Evolutionary conservation across 495 filamentous ascomycete genomes (phyloP), one percentile per base, ranked within the genome.

Genomic region (Penicillium antarcticum): DNA sequence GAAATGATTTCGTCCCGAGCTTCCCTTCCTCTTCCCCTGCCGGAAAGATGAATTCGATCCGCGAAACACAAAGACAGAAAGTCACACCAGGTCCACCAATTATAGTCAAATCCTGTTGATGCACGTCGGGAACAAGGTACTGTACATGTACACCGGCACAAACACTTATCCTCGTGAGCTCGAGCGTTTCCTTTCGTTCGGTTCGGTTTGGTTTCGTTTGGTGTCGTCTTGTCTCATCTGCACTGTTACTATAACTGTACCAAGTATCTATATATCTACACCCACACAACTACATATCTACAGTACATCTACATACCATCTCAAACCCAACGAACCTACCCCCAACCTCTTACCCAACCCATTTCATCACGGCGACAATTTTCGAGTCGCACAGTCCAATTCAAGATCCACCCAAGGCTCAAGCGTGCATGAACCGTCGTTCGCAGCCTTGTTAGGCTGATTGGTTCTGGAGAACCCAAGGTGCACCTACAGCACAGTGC

Each of bases 351-450:
- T 29, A 29, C 26, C 7, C 7, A 29, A 29, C 6, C 26, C 26
- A 29, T 9, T 7, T 29, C 26, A 29, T 10, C 26, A 6, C 26
- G 26, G 26, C 26, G 26, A 29, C 26, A 9, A 43, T 37, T 42
- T 43, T 31, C 48, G 48, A 19, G 3, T 29, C 26, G 18, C 11
- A 14, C 29, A 8, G 37, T 7, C 38, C 21, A 31, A 9, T 34
- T 34, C n/a, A 11, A 49, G 4, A 49, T 35, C 38, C 40, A 37
- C 32, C 32, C n/a, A 44, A 12, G 19, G 37, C 47, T 43, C 48
- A 48, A 55, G 46, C 38, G 16, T 58, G 55, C 61, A 61, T 63
- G 61, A 63, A 63, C 61, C 43, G 42, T 33, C 19, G 61, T 61
- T 61, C 48, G 57, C 57, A 55, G 54, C 40, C 17, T 48, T 44